Evolutionary conservation across 805 yeast genomes (phyloP), one percentile per base, ranked within the genome.

Genomic region (Saccharomycopsis sp.): DNA sequence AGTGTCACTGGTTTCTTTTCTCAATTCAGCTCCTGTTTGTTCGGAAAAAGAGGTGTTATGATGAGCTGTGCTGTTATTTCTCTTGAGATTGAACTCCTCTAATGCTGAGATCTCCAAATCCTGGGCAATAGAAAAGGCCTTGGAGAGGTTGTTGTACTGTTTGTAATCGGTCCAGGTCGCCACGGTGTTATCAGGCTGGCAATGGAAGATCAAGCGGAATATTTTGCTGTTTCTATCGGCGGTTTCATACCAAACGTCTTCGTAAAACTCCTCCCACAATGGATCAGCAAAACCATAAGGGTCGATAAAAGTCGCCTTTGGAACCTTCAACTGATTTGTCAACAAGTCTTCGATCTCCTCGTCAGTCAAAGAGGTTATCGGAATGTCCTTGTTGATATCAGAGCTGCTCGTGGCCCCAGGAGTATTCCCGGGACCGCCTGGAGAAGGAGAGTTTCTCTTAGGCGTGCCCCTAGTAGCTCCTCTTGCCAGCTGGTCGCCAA

Each of bases 171-270:
- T 80, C 99, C 99, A 94, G 0, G 91, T 80, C 23, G 77, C 77
- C n/a, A 92, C 98, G 4, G 82, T 76, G 68, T 92, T 90, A 70
- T 94, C 99, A 0, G 99, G 99, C 68, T 95, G 99, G 61, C 89
- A 83, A 63, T 91, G 91, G 78, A 94, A 94, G 1, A 94, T 88
- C 69, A 86, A 76, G 61, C 97, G 78, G 73, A 81, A 94, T 1
- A 95, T 73, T 59, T 81, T 77, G 0, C 98, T 90, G 67, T 94
- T 94, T 65, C 91, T 78, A 55, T 86, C 74, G 0, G 99, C 97
- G 65, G 81, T 82, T 3, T 85, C 85, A 68, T 78, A 80, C 97
- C 97, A 92, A 5, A 85, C 69, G 64, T 90, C 97, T 64, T 88
- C 91, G 66, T 83, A 89, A 68, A 94, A 94, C 1, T 80, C 81